Conservation (phyloP, 129 eudicot species). For the Flaveria robusta region DNA sequence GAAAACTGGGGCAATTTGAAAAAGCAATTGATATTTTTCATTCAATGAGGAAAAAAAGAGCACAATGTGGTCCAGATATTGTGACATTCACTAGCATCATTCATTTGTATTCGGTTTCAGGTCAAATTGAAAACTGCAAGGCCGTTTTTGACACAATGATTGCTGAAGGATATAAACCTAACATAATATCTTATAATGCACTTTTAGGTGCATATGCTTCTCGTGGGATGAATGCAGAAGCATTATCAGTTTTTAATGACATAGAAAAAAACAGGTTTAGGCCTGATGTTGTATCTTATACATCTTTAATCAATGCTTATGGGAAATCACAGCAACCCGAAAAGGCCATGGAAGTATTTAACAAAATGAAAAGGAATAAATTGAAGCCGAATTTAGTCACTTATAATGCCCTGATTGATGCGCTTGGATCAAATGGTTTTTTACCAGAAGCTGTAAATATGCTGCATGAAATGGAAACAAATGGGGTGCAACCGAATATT, state of each 20-base stretch:
- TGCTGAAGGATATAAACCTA: conserved; percentile 81
- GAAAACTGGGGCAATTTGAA: conserved; percentile 65
- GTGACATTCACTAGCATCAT: conserved; percentile 92
- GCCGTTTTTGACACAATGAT: conserved; percentile 75
- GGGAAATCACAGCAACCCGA: conserved; percentile 89
- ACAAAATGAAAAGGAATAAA: conserved; percentile 60
- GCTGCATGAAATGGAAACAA: conserved; percentile 83
- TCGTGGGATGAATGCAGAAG: conserved; percentile 66
- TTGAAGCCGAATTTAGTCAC: conserved; percentile 75
- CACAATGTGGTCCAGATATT: conserved; percentile 77
- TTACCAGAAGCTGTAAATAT: conserved; percentile 78
- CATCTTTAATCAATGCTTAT: conserved; percentile 88
- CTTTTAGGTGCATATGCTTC: conserved; percentile 87
- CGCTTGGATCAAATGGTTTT: conserved; percentile 82
- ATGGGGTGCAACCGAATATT: conserved; percentile 75
- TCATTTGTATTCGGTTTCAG: conserved; percentile 79
- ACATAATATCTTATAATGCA: conserved; percentile 79
- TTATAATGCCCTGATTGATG: conserved; percentile 93
- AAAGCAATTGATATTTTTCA: conserved; percentile 69
- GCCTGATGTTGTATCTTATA: conserved; percentile 87
- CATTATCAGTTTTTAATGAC: conserved; percentile 60
- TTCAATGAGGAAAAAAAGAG: conserved; percentile 81
- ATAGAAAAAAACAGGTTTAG: conserved; percentile 57
- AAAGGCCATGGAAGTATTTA: conserved; percentile 74
- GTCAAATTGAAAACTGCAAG: conserved; percentile 75